Evolutionary conservation across 2,329 filamentous ascomycete species (phyloP).

Genomic region (Calonectria fujianensis): DNA sequence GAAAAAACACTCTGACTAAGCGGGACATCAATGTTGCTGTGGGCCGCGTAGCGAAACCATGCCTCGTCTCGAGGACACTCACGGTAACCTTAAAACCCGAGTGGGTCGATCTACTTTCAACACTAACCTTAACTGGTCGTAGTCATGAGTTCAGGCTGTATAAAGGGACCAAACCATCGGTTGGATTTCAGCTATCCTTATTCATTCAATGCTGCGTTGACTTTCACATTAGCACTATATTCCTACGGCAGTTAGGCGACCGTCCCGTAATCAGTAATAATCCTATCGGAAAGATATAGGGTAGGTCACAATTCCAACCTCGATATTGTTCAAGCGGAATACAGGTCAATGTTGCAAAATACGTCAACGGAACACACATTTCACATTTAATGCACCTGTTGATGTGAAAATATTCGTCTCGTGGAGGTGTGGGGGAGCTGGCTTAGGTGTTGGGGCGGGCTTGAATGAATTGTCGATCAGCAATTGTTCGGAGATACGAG

Average conservation of each 20-base stretch:
- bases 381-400: too few species aligned
- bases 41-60: background rate
- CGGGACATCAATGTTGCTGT: background rate
- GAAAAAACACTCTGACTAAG: background rate
- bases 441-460: too few species aligned
- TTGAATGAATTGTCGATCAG: background rate
- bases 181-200: background rate
- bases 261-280: background rate
- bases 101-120: background rate
- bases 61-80: background rate
- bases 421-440: too few species aligned
- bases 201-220: background rate
- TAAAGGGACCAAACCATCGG: background rate
- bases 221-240: background rate
- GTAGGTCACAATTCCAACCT: background rate
- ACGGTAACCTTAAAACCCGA: background rate
- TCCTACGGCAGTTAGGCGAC: background rate
- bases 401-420: too few species aligned
- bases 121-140: background rate
- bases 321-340: too few species aligned
- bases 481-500: background rate
- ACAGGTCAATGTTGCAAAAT: too few species aligned
- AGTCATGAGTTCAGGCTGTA: background rate
- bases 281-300: background rate
- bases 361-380: too few species aligned